phyloP scores from a whole-genome alignment of 2,329 filamentous ascomycete species.

The Malbranchea zuffiana region DNA sequence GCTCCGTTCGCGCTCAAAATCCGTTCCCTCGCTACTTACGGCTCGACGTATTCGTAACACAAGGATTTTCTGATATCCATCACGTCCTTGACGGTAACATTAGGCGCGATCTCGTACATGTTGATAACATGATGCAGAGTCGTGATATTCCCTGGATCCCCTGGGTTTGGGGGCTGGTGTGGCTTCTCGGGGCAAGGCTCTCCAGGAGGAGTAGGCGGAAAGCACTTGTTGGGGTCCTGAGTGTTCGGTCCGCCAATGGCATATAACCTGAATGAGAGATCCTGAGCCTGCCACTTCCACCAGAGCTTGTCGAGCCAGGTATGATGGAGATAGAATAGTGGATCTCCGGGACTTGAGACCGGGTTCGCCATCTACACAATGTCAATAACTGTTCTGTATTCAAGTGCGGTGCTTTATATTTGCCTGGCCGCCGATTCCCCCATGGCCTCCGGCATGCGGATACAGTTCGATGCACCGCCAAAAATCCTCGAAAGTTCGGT shows the following conservation, averaged over 20 bases:
- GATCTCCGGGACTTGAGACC: slow-evolving; percentile 27
- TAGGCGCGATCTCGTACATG: slow-evolving; percentile 2
- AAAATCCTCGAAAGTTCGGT: neutral
- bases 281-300: slow-evolving; percentile 37
- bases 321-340: slow-evolving; percentile 37
- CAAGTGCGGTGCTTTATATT: neutral
- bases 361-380: slow-evolving; percentile 5
- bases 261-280: neutral
- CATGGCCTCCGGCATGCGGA: slow-evolving; percentile 7
- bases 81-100: slow-evolving; percentile 8
- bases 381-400: neutral
- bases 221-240: neutral
- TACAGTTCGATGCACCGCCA: slow-evolving; percentile 5
- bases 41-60: slow-evolving; percentile 9
- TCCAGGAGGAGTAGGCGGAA: neutral
- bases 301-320: slow-evolving; percentile 35
- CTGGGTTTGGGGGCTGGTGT: neutral
- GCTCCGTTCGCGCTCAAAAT: no score
- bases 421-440: slow-evolving; percentile 5
- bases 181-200: neutral
- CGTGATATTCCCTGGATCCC: slow-evolving; percentile 7
- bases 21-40: no score
- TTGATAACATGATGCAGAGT: slow-evolving; percentile 5
- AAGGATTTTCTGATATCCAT: slow-evolving; percentile 7
- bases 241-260: slow-evolving; percentile 5